Evolutionary conservation across 176 grass and related monocot genomes (phyloP).

Genomic region (Raddia distichophylla): DNA sequence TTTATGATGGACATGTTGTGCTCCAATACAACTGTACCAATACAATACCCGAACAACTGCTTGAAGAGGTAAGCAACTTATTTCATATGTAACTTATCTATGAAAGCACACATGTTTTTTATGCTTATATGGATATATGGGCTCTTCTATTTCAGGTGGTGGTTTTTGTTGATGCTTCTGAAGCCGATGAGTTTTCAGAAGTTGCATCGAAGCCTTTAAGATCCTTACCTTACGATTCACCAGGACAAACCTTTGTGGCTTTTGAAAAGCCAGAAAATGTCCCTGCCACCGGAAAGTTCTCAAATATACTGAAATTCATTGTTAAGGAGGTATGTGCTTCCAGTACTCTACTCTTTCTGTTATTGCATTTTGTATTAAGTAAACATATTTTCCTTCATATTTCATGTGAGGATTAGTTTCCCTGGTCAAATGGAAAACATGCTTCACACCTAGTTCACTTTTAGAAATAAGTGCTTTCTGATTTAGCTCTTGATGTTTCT

Average conservation of each 20-base stretch:
- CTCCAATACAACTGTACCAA: slow-evolving; percentile 98
- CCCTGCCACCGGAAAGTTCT: slow-evolving; percentile 79
- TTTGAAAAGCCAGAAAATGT: slow-evolving; percentile 95
- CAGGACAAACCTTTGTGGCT: slow-evolving; percentile 92
- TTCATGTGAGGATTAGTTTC: slow-evolving; percentile 19
- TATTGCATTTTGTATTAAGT: slow-evolving; percentile 3
- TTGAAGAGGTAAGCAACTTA: slow-evolving; percentile 68
- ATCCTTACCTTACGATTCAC: slow-evolving; percentile 82
- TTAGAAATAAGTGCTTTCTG: not conserved
- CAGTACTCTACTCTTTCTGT: not conserved
- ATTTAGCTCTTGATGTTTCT: slow-evolving; percentile 7
- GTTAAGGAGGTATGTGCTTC: slow-evolving; percentile 85
- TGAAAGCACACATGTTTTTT: slow-evolving; percentile 15
- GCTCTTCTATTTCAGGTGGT: slow-evolving; percentile 57
- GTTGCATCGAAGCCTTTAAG: slow-evolving; percentile 67
- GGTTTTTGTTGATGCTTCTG: slow-evolving; percentile 94
- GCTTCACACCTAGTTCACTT: not conserved
- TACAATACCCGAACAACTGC: slow-evolving; percentile 95
- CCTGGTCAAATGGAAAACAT: slow-evolving; percentile 8
- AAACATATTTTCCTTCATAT: not conserved
- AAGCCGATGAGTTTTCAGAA: slow-evolving; percentile 93
- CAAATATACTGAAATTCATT: slow-evolving; percentile 91
- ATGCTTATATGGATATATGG: slow-evolving; percentile 19
- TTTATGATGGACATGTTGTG: slow-evolving; percentile 80
- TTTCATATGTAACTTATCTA: slow-evolving; percentile 7